A percentile compares a stretch with the other conserved stretches of the same genome.
Conservation (phyloP, 441 rosid species). For the Jatropha multifida region DNA sequence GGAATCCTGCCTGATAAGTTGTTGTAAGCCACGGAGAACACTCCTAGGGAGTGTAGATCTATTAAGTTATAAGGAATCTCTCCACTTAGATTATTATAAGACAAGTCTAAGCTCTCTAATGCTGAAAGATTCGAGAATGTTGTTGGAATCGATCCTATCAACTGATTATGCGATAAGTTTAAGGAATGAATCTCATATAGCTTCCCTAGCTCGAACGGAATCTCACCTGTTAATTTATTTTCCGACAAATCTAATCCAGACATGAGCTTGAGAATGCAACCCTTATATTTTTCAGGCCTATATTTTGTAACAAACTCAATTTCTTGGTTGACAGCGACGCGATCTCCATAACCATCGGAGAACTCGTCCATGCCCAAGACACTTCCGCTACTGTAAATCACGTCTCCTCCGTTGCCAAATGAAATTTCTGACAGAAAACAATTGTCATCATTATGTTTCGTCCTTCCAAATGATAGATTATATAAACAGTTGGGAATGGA, state of each 20-base stretch:
- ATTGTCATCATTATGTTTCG: background rate
- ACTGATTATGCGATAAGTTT: background rate
- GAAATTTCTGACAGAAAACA: background rate
- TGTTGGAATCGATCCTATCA: constrained; percentile 7
- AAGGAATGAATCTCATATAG: background rate
- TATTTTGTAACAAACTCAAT: constrained; percentile 3
- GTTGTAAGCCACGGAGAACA: constrained; percentile 16
- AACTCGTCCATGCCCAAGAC: background rate
- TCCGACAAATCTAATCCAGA: background rate
- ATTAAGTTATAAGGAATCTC: background rate
- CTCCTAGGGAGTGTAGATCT: background rate
- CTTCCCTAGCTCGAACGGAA: background rate
- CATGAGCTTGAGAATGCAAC: background rate
- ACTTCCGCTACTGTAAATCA: background rate
- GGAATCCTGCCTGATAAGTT: constrained; percentile 19
- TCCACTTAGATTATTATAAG: constrained; percentile 8
- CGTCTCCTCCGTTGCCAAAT: background rate
- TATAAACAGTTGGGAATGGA: background rate
- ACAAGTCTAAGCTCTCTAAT: constrained; percentile 24
- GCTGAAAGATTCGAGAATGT: background rate
- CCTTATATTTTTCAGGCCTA: too few relatives aligned
- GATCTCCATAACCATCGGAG: background rate
- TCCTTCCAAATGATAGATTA: background rate
- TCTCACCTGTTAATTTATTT: background rate
- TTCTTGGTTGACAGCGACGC: background rate